Evolutionary conservation across 768 basidiomycete genomes (phyloP).

Genomic region (Saitozyma sp.): DNA sequence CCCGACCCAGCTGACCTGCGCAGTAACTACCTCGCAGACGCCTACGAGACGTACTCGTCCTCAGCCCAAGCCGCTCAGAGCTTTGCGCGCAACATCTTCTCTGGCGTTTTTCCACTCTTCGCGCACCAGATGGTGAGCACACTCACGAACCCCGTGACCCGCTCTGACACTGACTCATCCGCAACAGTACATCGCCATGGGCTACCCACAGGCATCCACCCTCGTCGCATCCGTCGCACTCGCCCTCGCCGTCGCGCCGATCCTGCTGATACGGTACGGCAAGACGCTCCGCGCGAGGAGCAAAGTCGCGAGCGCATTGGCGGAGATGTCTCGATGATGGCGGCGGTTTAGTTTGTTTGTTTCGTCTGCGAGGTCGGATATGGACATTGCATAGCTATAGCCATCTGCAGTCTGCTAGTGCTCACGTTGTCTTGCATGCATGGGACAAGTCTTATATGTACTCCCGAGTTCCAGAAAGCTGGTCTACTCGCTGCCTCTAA

Average conservation of each 20-base stretch:
- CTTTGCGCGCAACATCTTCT: conserved; percentile 34
- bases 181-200: conserved; percentile 26
- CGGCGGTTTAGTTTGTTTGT: neutral
- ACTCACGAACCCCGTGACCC: neutral
- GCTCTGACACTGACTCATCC: neutral
- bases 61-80: conserved; percentile 48
- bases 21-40: conserved; percentile 45
- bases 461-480: neutral
- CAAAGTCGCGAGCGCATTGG: conserved; percentile 41
- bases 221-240: conserved; percentile 43
- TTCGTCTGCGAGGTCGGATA: neutral
- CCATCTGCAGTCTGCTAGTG: neutral
- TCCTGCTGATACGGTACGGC: conserved; percentile 42
- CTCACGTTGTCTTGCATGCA: neutral
- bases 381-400: neutral
- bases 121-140: conserved; percentile 32
- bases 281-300: conserved; percentile 39
- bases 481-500: neutral
- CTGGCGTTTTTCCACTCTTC: conserved; percentile 42
- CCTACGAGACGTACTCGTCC: conserved; percentile 47
- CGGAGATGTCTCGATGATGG: conserved; percentile 11
- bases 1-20: neutral
- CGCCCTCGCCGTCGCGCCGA: conserved; percentile 32
- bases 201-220: conserved; percentile 42
- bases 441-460: neutral